Evolutionary conservation across 2,329 filamentous ascomycete species (phyloP).

Genomic region (Pyrenophora teres): DNA sequence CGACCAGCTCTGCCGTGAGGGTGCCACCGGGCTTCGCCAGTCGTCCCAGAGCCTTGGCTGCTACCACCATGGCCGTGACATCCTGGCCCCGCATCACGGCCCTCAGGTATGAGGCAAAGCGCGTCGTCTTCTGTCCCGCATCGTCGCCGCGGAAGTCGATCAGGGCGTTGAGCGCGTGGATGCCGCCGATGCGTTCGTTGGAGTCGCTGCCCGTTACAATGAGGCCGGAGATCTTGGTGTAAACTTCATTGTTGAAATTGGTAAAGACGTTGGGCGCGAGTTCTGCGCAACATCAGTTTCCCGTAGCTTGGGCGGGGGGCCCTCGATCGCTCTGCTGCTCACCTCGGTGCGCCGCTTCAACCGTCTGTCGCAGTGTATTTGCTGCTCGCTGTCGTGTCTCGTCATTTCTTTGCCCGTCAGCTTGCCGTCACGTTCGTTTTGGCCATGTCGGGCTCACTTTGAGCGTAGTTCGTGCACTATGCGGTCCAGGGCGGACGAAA

Average conservation of each 20-base stretch:
- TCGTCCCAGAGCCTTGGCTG: conserved; percentile 85
- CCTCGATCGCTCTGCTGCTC: conserved; percentile 20
- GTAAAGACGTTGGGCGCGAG: conserved; percentile 79
- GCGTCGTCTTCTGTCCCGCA: conserved; percentile 87
- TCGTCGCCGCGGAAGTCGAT: conserved; percentile 98
- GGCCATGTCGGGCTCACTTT: conserved; percentile 48
- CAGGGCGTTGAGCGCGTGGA: conserved; percentile 87
- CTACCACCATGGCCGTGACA: conserved; percentile 85
- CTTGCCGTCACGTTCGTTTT: background rate
- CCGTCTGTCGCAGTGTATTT: conserved; percentile 49
- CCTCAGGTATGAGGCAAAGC: conserved; percentile 89
- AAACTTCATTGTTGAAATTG: conserved; percentile 70
- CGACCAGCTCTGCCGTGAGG: conserved; percentile 91
- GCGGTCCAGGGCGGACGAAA: conserved; percentile 53
- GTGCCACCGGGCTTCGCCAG: conserved; percentile 91
- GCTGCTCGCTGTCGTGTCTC: conserved; percentile 52
- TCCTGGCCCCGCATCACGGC: conserved; percentile 89
- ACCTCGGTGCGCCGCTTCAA: conserved; percentile 55
- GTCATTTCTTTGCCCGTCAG: conserved; percentile 48
- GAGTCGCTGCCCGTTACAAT: conserved; percentile 86
- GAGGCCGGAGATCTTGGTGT: conserved; percentile 68
- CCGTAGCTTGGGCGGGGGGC: conserved; percentile 16
- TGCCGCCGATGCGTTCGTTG: conserved; percentile 85
- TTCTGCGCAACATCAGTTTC: conserved; percentile 58
- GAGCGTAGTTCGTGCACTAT: conserved; percentile 63